Base-by-base conservation (phyloP, 352 stramenopile genomes). In the Ochromonadaceae sp. region DNA sequence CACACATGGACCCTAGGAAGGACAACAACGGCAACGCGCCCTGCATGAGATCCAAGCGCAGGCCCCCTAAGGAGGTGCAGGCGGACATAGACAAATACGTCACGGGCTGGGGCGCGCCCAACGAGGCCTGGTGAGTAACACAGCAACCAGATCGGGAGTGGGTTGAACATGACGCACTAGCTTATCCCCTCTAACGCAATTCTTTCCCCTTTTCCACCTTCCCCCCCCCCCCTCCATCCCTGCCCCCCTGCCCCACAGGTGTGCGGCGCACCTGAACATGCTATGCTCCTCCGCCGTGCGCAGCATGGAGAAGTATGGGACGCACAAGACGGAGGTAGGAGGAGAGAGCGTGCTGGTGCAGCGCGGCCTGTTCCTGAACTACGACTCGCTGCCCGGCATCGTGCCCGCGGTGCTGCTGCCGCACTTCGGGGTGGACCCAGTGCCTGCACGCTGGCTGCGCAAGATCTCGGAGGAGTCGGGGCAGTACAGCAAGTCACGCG, bases 221-320 rank as follows among this genome's bases (percentile, higher is more conserved):
- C n/a, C n/a, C n/a, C n/a, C n/a, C n/a, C n/a, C n/a, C n/a, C n/a
- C n/a, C n/a, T n/a, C n/a, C n/a, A n/a, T n/a, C n/a, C n/a, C n/a
- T n/a, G n/a, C n/a, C n/a, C n/a, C n/a, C n/a, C n/a, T n/a, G n/a
- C n/a, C n/a, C n/a, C n/a, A 26, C 14, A 63, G 55, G 55, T 88
- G 81, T 70, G 77, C 80, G 5, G 75, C 78, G 15, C 79, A 86
- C 71, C 70, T 88, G 38, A 74, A 78, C 31, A 77, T 72, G 44
- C 69, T 86, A 36, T 80, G 70, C 36, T 59, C 77, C 68, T 63
- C 67, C 0, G 79, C 78, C 31, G 31, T 81, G 0, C 41, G 52
- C 14, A 70, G 42, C 2, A 55, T 67, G 43, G 39, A 84, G 25
- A 49, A 74, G 43, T 55, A 75, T 31, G 2, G 31, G 44, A 59